Percentiles rank a stretch among this genome's conserved stretches.
Conservation (phyloP, 805 yeast genomes). For the Kurtzmaniella fragi region DNA sequence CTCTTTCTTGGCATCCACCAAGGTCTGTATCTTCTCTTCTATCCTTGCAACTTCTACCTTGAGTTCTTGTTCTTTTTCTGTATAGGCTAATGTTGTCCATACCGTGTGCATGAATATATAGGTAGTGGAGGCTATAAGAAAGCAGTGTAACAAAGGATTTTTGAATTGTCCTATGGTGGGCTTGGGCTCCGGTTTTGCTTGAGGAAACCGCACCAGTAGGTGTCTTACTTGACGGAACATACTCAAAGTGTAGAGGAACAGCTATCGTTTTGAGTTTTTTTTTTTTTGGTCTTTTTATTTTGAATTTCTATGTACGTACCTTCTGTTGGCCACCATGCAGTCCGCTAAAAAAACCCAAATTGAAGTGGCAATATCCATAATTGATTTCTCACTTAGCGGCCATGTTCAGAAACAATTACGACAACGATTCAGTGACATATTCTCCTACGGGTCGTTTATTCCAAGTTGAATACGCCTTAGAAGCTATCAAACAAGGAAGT, state of each 20-base stretch:
- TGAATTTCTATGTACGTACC: neutral
- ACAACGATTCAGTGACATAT: slow-evolving; percentile 96
- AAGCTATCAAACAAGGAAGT: slow-evolving; percentile 96
- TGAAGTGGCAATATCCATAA: neutral
- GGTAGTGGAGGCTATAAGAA: slow-evolving; percentile 34
- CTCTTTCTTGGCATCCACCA: slow-evolving; percentile 22
- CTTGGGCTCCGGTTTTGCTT: slow-evolving; percentile 9
- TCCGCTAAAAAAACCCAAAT: neutral
- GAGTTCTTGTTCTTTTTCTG: slow-evolving; percentile 15
- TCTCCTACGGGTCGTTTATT: slow-evolving; percentile 92
- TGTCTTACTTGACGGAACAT: too few relatives aligned
- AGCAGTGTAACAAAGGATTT: slow-evolving; percentile 32
- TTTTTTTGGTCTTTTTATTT: too few relatives aligned
- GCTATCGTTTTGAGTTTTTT: too few relatives aligned
- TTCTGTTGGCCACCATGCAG: neutral
- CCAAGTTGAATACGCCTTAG: slow-evolving; percentile 85
- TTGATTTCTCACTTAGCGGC: slow-evolving; percentile 1
- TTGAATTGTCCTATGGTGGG: slow-evolving; percentile 34
- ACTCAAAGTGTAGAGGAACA: too few relatives aligned
- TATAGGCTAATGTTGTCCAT: slow-evolving; percentile 28
- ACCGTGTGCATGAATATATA: slow-evolving; percentile 30
- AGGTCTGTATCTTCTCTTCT: slow-evolving; percentile 20
- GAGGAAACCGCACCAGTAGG: slow-evolving; percentile 1
- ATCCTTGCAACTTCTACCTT: slow-evolving; percentile 12
- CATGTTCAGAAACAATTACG: slow-evolving; percentile 95